Percentiles rank a stretch among this genome's conserved stretches.
phyloP scores from a whole-genome alignment of 164 flowering plant species.

The Vitis cinerea region DNA sequence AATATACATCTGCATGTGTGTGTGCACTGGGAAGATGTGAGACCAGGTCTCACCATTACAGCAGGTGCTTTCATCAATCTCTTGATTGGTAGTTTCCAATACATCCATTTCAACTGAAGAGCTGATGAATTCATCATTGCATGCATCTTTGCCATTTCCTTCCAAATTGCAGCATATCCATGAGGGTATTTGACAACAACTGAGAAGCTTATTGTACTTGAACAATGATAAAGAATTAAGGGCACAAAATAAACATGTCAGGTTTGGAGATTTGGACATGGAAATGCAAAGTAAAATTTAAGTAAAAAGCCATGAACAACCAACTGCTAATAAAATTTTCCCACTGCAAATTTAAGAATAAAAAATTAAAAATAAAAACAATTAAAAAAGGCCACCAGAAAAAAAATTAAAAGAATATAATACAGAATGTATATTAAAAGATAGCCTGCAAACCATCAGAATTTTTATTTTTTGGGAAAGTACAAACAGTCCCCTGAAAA shows the following conservation, averaged over 20 bases:
- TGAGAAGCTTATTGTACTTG: constrained; percentile 73
- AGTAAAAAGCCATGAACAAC: neutral
- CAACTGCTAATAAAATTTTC: neutral
- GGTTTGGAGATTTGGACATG: constrained; percentile 7
- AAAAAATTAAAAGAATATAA: neutral
- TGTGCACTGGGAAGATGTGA: too few relatives aligned
- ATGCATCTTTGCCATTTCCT: constrained; percentile 52
- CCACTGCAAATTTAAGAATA: neutral
- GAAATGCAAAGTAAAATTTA: neutral
- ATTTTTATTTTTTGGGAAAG: too few relatives aligned
- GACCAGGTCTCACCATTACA: constrained; percentile 31
- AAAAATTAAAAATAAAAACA: neutral
- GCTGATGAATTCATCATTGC: constrained; percentile 43
- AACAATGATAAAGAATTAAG: constrained; percentile 20
- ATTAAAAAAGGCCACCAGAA: neutral
- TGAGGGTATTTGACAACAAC: constrained; percentile 62
- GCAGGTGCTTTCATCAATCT: constrained; percentile 30
- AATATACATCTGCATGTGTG: too few relatives aligned
- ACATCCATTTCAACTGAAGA: constrained; percentile 79
- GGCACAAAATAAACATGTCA: constrained; percentile 21
- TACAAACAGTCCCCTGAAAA: too few relatives aligned
- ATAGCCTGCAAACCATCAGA: too few relatives aligned
- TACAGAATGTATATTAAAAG: too few relatives aligned
- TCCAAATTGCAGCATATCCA: constrained; percentile 89
- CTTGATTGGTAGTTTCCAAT: constrained; percentile 37